Evolutionary conservation across 768 basidiomycete genomes (phyloP), one percentile per base, ranked within the genome.

Genomic region (Tricholoma sp.): DNA sequence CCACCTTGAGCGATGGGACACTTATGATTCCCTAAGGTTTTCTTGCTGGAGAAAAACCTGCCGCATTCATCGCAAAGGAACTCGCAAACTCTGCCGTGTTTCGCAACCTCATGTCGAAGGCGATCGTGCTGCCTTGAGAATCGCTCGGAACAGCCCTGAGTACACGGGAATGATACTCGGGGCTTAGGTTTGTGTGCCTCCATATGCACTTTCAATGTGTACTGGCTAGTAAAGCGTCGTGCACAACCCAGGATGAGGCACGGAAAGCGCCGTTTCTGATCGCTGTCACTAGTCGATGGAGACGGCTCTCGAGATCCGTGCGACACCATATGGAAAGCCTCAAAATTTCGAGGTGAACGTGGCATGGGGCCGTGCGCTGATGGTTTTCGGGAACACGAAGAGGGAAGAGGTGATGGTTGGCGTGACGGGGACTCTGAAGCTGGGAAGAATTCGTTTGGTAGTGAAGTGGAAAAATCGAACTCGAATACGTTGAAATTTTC

Each of bases 51-150:
- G 65, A 82, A 83, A 65, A 82, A 81, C 10, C 80, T 70, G 15
- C 77, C 75, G 57, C 81, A 83, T 1, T 76, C 75, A 9, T 75
- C 70, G 59, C 81, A 83, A 1, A 68, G 66, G 63, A 79, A 81
- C 58, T 82, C 80, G 68, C 81, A 83, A 44, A 81, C 60, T 61
- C 80, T 81, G 12, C 78, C 77, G 57, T 83, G 81, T 63, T 83
- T 80, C 8, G 78, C 77, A 5, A 83, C 80, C 64, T 83, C 81
- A 57, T 83, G 81, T 53, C 81, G 75, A 11, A 83, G 73, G 33
- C 80, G 70, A 57, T 83, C 81, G 59, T 83, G 81, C 56, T 81
- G 80, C 50, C 81, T 69, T 32, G 80, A 82, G 65, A 83, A 83
- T 9, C 72, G 72, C 65, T 82, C 80, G 6, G 72, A 68, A 62